Conservation (phyloP, 192 early-diverging fungal species). For the Mortierella alpina region DNA sequence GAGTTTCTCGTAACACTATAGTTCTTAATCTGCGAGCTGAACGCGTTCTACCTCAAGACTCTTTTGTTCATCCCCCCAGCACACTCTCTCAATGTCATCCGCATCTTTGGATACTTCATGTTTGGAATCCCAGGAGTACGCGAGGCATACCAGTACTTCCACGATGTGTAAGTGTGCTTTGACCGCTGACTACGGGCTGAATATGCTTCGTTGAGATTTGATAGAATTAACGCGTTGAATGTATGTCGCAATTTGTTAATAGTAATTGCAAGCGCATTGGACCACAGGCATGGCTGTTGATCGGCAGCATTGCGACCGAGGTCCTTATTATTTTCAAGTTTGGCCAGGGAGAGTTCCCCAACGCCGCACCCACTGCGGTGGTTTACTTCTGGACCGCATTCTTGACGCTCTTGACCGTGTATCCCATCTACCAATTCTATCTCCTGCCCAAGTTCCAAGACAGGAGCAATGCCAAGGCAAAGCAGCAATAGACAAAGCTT, state of each 20-base stretch:
- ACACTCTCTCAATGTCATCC: conserved; percentile 81
- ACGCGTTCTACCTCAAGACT: conserved; percentile 94
- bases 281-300: conserved; percentile 92
- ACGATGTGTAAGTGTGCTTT: conserved; percentile 53
- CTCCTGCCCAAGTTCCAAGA: conserved; percentile 25
- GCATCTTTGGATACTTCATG: conserved; percentile 85
- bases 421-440: conserved; percentile 82
- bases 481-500: conserved; percentile 6
- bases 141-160: conserved; percentile 92
- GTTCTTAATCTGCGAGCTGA: conserved; percentile 86
- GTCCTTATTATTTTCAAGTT: conserved; percentile 93
- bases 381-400: conserved; percentile 81
- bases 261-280: conserved; percentile 90
- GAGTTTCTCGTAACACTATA: conserved; percentile 41
- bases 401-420: conserved; percentile 66
- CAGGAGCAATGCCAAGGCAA: conserved; percentile 24
- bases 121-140: conserved; percentile 90
- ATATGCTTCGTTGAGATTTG: no score
- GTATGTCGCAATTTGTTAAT: not conserved
- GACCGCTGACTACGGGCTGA: no score
- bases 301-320: conserved; percentile 89
- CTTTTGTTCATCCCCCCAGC: conserved; percentile 92
- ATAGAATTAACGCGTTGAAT: no score
- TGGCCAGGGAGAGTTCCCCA: conserved; percentile 84
- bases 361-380: conserved; percentile 77